Conservation (phyloP, 345 rosid species). For the Sonneratia caseolaris region DNA sequence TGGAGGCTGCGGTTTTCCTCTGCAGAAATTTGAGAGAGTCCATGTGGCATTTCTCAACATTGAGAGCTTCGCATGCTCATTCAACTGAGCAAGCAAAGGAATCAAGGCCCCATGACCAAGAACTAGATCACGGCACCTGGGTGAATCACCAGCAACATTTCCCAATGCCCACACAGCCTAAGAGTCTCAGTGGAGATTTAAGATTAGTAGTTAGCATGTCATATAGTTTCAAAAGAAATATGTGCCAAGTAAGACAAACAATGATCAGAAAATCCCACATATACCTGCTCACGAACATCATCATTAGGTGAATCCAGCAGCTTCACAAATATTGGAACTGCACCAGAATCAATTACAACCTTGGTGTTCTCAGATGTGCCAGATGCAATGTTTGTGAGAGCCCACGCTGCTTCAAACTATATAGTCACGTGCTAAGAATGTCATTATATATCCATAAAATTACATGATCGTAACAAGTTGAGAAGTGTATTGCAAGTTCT, state of each 20-base stretch:
- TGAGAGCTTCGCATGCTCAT: slow-evolving; percentile 79
- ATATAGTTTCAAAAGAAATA: neutral
- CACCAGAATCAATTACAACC: slow-evolving; percentile 75
- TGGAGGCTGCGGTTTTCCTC: slow-evolving; percentile 91
- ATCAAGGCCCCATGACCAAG: slow-evolving; percentile 60
- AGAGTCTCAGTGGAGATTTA: neutral
- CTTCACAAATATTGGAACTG: slow-evolving; percentile 71
- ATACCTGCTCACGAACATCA: slow-evolving; percentile 96
- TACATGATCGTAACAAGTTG: neutral
- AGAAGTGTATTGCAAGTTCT: neutral
- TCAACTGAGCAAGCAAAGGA: slow-evolving; percentile 61
- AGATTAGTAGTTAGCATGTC: neutral
- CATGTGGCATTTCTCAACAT: slow-evolving; percentile 98
- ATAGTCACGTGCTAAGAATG: neutral
- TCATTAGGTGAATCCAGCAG: slow-evolving; percentile 71
- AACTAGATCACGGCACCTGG: slow-evolving; percentile 86
- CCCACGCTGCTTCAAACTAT: slow-evolving; percentile 95
- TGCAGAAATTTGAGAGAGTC: slow-evolving; percentile 89
- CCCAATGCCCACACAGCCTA: slow-evolving; percentile 97
- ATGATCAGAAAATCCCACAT: slow-evolving; percentile 15
- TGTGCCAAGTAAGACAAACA: neutral
- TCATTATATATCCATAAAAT: neutral
- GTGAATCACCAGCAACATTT: slow-evolving; percentile 91
- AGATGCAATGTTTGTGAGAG: slow-evolving; percentile 88
- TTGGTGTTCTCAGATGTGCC: slow-evolving; percentile 83